Conservation (phyloP, 2,329 filamentous ascomycete genomes). For the Colletotrichum tamarilloi region DNA sequence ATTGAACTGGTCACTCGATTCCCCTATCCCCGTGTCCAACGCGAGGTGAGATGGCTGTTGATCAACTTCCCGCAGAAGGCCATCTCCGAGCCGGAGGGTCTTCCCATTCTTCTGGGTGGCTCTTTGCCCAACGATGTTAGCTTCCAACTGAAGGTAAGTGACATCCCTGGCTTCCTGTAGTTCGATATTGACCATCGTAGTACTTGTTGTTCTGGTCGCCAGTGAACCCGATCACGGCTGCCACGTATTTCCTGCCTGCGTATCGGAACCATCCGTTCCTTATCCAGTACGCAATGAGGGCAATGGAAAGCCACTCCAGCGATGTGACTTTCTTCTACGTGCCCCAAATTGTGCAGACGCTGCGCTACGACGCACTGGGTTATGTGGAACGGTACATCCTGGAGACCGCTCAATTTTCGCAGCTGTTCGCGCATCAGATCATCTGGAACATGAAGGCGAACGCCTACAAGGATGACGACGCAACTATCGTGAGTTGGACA, state of each 20-base stretch:
- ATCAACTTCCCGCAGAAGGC: constrained; percentile 87
- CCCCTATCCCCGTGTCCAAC: constrained; percentile 76
- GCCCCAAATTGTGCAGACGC: constrained; percentile 94
- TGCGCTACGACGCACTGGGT: constrained; percentile 91
- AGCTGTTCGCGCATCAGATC: constrained; percentile 97
- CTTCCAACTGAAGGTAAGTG: constrained; percentile 81
- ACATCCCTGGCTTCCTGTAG: neutral
- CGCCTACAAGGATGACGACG: constrained; percentile 96
- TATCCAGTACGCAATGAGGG: constrained; percentile 96
- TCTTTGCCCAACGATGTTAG: constrained; percentile 82
- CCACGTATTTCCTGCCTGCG: constrained; percentile 91
- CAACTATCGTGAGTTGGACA: constrained; percentile 73
- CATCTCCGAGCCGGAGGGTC: constrained; percentile 81
- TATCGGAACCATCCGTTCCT: constrained; percentile 94
- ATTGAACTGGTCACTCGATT: constrained; percentile 86
- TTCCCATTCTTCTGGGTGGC: constrained; percentile 84
- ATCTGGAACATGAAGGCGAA: constrained; percentile 99
- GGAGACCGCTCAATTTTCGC: constrained; percentile 97
- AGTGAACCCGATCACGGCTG: constrained; percentile 91
- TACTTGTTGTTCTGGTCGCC: constrained; percentile 94
- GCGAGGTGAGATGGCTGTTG: constrained; percentile 82
- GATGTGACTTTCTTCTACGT: constrained; percentile 99
- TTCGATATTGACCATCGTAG: constrained; percentile 54
- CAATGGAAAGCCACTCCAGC: constrained; percentile 92
- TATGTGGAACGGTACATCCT: constrained; percentile 97